Evolutionary conservation across 495 filamentous ascomycete species (phyloP).

Genomic region (Trichoderma reesei): DNA sequence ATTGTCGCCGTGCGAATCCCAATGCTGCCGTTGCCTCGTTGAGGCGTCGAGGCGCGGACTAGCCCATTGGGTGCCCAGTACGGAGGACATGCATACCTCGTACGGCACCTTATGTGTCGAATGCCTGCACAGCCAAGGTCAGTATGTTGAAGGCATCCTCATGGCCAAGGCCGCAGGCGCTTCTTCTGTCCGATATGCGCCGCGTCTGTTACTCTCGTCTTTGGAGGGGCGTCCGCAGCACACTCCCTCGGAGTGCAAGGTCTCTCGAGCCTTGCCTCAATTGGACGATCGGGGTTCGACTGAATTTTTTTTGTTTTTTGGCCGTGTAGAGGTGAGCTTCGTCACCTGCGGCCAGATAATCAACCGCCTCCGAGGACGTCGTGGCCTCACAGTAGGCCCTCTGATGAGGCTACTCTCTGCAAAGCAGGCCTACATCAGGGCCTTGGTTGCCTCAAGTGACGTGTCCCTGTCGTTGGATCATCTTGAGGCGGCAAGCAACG

Average conservation of each 20-base stretch:
- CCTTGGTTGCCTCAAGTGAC: slow-evolving; percentile 5
- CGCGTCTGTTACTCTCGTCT: not conserved
- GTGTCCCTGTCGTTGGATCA: not conserved
- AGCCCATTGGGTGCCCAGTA: not conserved
- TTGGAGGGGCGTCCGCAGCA: not conserved
- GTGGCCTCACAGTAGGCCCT: not conserved
- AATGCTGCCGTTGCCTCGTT: not conserved
- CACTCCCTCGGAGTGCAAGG: not conserved
- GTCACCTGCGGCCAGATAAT: not conserved
- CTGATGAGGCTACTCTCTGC: not conserved
- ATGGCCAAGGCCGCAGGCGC: not conserved
- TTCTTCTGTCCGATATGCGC: not conserved
- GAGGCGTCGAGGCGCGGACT: not conserved
- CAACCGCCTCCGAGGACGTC: not conserved
- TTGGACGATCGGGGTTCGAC: not conserved
- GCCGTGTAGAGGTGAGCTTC: not conserved
- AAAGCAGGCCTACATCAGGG: not conserved
- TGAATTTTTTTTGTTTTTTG: not conserved
- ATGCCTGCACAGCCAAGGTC: not conserved
- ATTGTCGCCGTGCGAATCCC: not conserved
- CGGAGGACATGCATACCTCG: not conserved
- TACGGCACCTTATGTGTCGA: not conserved
- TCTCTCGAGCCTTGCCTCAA: not conserved
- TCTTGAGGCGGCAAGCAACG: not conserved
- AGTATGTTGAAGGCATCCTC: not conserved